Evolutionary conservation across 192 early-diverging fungal species (phyloP).

Genomic region (Linnemannia zychae): DNA sequence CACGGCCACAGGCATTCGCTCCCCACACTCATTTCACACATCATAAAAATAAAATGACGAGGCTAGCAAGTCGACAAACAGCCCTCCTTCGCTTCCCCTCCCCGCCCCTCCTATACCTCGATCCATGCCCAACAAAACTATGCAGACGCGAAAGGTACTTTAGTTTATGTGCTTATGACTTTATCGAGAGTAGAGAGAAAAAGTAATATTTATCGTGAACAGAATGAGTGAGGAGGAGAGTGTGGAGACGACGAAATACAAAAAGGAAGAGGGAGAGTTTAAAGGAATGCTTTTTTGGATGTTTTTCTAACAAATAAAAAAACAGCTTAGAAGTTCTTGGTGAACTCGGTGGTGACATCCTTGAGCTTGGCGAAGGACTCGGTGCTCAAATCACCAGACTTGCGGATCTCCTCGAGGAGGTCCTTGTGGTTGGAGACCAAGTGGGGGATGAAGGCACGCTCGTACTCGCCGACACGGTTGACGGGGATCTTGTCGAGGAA

Average conservation of each 20-base stretch:
- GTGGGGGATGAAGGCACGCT: slow-evolving; percentile 90
- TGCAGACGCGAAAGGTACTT: neutral
- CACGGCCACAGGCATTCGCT: too few relatives aligned
- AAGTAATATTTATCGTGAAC: slow-evolving; percentile 18
- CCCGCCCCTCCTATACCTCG: too few relatives aligned
- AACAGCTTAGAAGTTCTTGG: slow-evolving; percentile 75
- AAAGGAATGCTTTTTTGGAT: neutral
- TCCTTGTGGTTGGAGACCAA: slow-evolving; percentile 91
- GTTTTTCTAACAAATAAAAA: neutral
- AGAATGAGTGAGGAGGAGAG: slow-evolving; percentile 2
- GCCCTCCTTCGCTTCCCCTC: too few relatives aligned
- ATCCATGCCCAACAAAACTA: neutral
- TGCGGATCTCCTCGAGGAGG: slow-evolving; percentile 91
- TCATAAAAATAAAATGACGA: too few relatives aligned
- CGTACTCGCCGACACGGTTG: slow-evolving; percentile 94
- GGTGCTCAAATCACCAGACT: slow-evolving; percentile 88
- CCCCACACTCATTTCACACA: too few relatives aligned
- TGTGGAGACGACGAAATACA: neutral
- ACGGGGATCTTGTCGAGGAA: slow-evolving; percentile 99
- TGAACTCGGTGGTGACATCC: slow-evolving; percentile 80
- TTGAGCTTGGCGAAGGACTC: slow-evolving; percentile 94
- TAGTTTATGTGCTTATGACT: slow-evolving; percentile 9
- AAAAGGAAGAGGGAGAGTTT: neutral
- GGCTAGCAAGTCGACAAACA: too few relatives aligned
- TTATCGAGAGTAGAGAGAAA: slow-evolving; percentile 8